Evolutionary conservation across 768 basidiomycete genomes (phyloP).

Genomic region (Favolaschia claudopus): DNA sequence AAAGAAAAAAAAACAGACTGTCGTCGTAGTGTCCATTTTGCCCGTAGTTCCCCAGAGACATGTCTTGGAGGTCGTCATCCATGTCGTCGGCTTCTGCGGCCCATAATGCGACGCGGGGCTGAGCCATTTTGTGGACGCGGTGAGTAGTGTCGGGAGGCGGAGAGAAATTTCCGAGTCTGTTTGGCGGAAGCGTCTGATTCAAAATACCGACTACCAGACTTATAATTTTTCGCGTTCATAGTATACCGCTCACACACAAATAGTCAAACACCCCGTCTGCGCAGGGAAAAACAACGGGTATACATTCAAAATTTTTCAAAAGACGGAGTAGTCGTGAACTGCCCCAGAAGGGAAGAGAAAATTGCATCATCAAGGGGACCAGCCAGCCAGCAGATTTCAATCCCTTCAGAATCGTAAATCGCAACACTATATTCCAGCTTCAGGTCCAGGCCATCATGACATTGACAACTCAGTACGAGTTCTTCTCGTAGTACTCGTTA

Average conservation of each 20-base stretch:
- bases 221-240: no score
- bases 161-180: slow-evolving; percentile 9
- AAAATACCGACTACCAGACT: no score
- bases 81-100: slow-evolving; percentile 75
- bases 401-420: slow-evolving; percentile 19
- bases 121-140: slow-evolving; percentile 51
- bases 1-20: slow-evolving; percentile 45
- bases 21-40: slow-evolving; percentile 74
- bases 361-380: slow-evolving; percentile 10
- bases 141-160: not conserved
- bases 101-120: slow-evolving; percentile 77
- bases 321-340: slow-evolving; percentile 9
- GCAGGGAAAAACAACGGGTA: no score
- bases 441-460: not conserved
- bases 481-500: slow-evolving; percentile 1
- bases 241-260: no score
- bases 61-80: slow-evolving; percentile 75
- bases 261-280: no score
- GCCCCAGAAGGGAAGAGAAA: slow-evolving; percentile 7
- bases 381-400: slow-evolving; percentile 1
- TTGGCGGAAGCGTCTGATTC: not conserved
- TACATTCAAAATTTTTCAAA: slow-evolving; percentile 5
- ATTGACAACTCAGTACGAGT: not conserved
- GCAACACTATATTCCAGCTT: not conserved
- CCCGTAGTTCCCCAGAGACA: slow-evolving; percentile 74